A percentile compares a stretch with the other conserved stretches of the same genome.
Conservation (phyloP, 768 basidiomycete species). For the Panaeolus cyanescens region DNA sequence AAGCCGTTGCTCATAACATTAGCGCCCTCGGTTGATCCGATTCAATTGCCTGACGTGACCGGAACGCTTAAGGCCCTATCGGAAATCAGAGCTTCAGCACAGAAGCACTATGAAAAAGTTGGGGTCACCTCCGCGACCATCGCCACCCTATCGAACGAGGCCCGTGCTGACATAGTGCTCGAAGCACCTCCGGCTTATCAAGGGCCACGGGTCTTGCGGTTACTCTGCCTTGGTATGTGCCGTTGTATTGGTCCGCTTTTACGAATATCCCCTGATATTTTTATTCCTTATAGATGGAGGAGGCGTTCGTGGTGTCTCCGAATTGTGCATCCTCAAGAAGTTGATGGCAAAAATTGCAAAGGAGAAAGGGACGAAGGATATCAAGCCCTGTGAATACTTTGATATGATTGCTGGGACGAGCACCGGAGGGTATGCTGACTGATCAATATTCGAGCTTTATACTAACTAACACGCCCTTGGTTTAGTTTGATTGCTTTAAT, state of each 20-base stretch:
- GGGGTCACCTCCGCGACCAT: conserved; percentile 2
- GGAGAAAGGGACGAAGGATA: conserved; percentile 1
- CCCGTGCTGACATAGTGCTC: conserved; percentile 8
- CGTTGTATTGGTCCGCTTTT: too few species aligned
- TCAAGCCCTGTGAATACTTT: conserved; percentile 31
- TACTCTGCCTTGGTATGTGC: neutral
- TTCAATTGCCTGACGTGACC: neutral
- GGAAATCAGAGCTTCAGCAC: neutral
- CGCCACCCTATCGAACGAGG: conserved; percentile 6
- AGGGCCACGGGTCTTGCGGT: neutral
- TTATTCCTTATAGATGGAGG: conserved; percentile 28
- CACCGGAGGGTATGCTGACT: conserved; percentile 27
- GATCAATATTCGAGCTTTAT: neutral
- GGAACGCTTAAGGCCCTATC: neutral
- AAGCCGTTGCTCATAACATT: too few species aligned
- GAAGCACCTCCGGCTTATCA: neutral
- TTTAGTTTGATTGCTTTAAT: conserved; percentile 35
- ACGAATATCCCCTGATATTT: neutral
- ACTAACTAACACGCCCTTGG: too few species aligned
- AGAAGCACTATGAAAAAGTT: neutral
- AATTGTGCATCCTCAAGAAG: conserved; percentile 25
- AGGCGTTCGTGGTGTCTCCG: conserved; percentile 32
- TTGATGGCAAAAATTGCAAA: conserved; percentile 25
- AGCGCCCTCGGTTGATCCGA: neutral
- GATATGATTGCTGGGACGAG: conserved; percentile 37